These are phyloP conservation scores for Talaromyces albobiverticillius DNA, from an alignment of 2,329 filamentous ascomycete species.

Conservation along the genomic window DNA sequence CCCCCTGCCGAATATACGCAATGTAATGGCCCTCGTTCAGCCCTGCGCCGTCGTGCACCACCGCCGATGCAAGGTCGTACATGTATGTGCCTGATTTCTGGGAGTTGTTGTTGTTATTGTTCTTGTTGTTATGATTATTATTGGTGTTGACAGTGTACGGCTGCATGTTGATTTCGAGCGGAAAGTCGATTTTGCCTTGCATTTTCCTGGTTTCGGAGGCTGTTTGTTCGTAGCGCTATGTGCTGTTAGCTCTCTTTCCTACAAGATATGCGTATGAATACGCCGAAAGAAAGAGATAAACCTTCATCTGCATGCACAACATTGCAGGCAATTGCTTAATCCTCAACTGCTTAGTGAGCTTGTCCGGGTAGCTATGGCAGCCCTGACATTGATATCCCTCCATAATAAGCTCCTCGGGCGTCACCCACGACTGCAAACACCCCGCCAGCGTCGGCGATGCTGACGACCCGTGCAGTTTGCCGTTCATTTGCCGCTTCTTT, in stretches of 20 bases:
- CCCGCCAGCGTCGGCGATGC: slow-evolving; percentile 60
- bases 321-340: slow-evolving; percentile 86
- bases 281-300: slow-evolving; percentile 29
- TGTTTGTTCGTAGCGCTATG: slow-evolving; percentile 69
- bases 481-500: slow-evolving; percentile 47
- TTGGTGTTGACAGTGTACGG: slow-evolving; percentile 81
- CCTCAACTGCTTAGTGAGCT: slow-evolving; percentile 78
- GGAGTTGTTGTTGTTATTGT: no score
- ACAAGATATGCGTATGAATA: neutral
- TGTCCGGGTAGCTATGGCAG: slow-evolving; percentile 69
- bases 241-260: slow-evolving; percentile 8
- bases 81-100: no score
- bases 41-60: slow-evolving; percentile 82
- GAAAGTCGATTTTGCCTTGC: slow-evolving; percentile 81
- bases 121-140: no score
- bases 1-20: slow-evolving; percentile 79
- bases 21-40: slow-evolving; percentile 91
- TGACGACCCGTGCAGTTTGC: slow-evolving; percentile 38
- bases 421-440: slow-evolving; percentile 85
- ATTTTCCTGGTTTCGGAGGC: slow-evolving; percentile 79
- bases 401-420: slow-evolving; percentile 67
- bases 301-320: slow-evolving; percentile 88
- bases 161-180: slow-evolving; percentile 81
- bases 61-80: slow-evolving; percentile 84
- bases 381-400: slow-evolving; percentile 85